phyloP scores from a whole-genome alignment of 2,329 filamentous ascomycete genomes.

The Dactylonectria macrodidyma region DNA sequence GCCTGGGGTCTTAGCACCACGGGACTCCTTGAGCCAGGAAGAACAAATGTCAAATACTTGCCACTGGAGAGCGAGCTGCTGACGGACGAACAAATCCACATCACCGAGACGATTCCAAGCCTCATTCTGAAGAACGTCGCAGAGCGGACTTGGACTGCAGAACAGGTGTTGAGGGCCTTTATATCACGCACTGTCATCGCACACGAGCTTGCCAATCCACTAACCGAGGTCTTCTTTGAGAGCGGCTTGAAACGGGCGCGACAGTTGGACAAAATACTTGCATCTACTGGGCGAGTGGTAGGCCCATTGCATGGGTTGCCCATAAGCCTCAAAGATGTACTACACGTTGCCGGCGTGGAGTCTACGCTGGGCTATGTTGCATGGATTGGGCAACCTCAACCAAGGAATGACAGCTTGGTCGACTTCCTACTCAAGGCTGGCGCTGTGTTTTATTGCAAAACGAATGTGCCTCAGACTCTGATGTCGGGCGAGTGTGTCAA shows the following conservation, averaged over 20 bases:
- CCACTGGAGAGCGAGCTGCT: neutral
- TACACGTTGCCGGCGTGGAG: neutral
- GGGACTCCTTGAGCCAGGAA: neutral
- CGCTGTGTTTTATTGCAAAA: slow-evolving; percentile 17
- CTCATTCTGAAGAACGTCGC: neutral
- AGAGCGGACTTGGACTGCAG: neutral
- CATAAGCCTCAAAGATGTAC: slow-evolving; percentile 12
- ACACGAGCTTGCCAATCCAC: slow-evolving; percentile 1
- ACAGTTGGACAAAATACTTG: neutral
- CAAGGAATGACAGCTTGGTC: neutral
- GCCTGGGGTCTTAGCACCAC: neutral
- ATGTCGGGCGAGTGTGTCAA: slow-evolving; percentile 19
- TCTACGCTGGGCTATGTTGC: neutral
- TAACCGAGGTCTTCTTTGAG: slow-evolving; percentile 5
- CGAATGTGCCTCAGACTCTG: slow-evolving; percentile 15
- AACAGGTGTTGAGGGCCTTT: slow-evolving; percentile 1
- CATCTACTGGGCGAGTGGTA: neutral
- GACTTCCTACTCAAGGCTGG: neutral
- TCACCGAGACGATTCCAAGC: slow-evolving; percentile 10
- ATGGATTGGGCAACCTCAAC: neutral
- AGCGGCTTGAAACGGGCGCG: neutral
- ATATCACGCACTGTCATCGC: neutral
- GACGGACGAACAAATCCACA: neutral
- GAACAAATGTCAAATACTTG: slow-evolving; percentile 1
- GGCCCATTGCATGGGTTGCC: slow-evolving; percentile 17